Evolutionary conservation across 2,329 filamentous ascomycete species (phyloP).

Genomic region (Exophiala sp.): DNA sequence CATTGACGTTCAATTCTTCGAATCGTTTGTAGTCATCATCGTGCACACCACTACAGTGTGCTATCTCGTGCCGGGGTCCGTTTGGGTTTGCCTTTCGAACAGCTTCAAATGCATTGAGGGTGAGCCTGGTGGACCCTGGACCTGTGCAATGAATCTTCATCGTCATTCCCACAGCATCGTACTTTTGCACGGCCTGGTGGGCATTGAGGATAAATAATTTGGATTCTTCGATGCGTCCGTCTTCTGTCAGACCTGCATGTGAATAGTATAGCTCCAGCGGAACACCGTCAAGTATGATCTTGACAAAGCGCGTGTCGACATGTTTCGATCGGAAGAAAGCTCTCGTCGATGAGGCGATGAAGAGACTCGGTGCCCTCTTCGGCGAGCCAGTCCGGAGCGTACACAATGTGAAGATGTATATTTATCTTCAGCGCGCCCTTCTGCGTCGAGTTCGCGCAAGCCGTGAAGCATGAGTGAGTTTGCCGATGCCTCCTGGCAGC

Average conservation of each 20-base stretch:
- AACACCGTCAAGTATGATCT: conserved; percentile 36
- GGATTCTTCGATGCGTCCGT: conserved; percentile 28
- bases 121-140: conserved; percentile 30
- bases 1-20: conserved; percentile 30
- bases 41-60: conserved; percentile 30
- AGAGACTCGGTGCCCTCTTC: conserved; percentile 24
- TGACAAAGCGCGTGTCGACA: conserved; percentile 34
- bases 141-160: conserved; percentile 36
- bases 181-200: conserved; percentile 28
- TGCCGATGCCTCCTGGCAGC: conserved; percentile 32
- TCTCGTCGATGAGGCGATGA: conserved; percentile 27
- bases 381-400: conserved; percentile 27
- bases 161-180: conserved; percentile 33
- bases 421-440: conserved; percentile 28
- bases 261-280: conserved; percentile 28
- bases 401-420: conserved; percentile 28
- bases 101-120: conserved; percentile 31
- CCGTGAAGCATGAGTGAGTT: conserved; percentile 30
- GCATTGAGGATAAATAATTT: conserved; percentile 17
- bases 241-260: conserved; percentile 23
- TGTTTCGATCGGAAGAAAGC: conserved; percentile 29
- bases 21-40: conserved; percentile 32
- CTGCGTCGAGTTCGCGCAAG: conserved; percentile 29
- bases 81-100: conserved; percentile 27
- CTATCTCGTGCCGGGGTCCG: conserved; percentile 29